Percentiles rank a stretch among this genome's conserved stretches.
These are phyloP conservation scores for Lepraria neglecta DNA, from an alignment of 495 filamentous ascomycete species.

Conservation along the genomic window DNA sequence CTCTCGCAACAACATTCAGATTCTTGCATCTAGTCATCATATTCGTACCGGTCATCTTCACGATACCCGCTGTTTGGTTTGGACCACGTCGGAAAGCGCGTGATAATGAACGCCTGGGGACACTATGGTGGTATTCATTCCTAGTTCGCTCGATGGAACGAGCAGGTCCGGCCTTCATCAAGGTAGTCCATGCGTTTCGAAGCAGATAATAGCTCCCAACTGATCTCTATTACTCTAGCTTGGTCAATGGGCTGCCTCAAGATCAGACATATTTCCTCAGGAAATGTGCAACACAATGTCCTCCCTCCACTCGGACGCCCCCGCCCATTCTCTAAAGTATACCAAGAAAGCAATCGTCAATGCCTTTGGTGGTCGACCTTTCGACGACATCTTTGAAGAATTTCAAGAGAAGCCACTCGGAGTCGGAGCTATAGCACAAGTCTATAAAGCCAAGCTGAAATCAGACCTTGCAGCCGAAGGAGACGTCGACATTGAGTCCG, in stretches of 20 bases:
- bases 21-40: conserved; percentile 81
- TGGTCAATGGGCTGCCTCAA: conserved; percentile 97
- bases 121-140: conserved; percentile 93
- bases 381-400: conserved; percentile 94
- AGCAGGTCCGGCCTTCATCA: conserved; percentile 95
- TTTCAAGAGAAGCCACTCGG: conserved; percentile 88
- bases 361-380: conserved; percentile 72
- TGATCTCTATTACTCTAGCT: conserved; percentile 48
- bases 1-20: conserved; percentile 76
- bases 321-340: conserved; percentile 74
- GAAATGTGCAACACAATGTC: conserved; percentile 93
- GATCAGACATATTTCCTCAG: conserved; percentile 94
- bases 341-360: conserved; percentile 72
- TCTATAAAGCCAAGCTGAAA: conserved; percentile 92
- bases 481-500: conserved; percentile 47
- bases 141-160: conserved; percentile 85
- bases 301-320: conserved; percentile 87
- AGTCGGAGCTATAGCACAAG: conserved; percentile 95
- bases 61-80: conserved; percentile 75
- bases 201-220: not conserved
- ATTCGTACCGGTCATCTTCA: conserved; percentile 80
- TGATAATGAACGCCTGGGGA: conserved; percentile 67
- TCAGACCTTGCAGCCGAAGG: conserved; percentile 61
- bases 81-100: conserved; percentile 53
- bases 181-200: conserved; percentile 50